Percentiles rank a stretch among this genome's conserved stretches.
Conservation (phyloP, 768 basidiomycete species). For the Strobilomyces echinocephalus region DNA sequence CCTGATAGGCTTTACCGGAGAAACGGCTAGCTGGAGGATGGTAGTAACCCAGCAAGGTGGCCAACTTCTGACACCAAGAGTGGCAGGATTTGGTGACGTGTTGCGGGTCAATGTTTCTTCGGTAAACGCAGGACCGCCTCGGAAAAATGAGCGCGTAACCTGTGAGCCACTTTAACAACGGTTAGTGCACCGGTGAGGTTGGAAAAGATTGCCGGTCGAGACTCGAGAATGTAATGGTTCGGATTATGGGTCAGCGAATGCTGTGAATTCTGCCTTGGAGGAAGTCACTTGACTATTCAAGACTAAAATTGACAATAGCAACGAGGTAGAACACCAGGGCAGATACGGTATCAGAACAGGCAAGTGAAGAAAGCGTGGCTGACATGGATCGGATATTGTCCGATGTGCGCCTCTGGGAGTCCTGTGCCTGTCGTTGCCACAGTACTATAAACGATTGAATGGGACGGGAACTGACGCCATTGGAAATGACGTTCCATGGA, state of each 20-base stretch:
- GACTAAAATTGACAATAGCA: slow-evolving; percentile 23
- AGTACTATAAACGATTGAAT: slow-evolving; percentile 26
- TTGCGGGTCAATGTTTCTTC: not conserved
- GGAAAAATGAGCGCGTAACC: slow-evolving; percentile 20
- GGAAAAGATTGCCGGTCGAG: slow-evolving; percentile 13
- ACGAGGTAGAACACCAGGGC: slow-evolving; percentile 18
- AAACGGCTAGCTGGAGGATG: slow-evolving; percentile 14
- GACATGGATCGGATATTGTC: slow-evolving; percentile 30
- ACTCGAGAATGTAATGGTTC: not conserved
- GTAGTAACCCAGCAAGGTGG: slow-evolving; percentile 10
- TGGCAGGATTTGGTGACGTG: not conserved
- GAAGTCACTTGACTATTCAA: slow-evolving; percentile 8
- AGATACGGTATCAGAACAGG: slow-evolving; percentile 14
- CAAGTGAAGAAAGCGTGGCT: slow-evolving; percentile 17
- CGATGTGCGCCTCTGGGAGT: slow-evolving; percentile 13
- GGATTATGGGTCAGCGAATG: slow-evolving; percentile 12
- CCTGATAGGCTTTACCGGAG: slow-evolving; percentile 35
- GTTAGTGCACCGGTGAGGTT: slow-evolving; percentile 4
- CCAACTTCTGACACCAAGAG: not conserved
- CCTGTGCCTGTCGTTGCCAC: slow-evolving; percentile 23
- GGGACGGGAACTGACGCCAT: slow-evolving; percentile 22
- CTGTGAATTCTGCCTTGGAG: slow-evolving; percentile 9
- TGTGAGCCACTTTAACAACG: slow-evolving; percentile 5
- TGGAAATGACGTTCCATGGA: slow-evolving; percentile 21
- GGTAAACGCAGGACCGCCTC: slow-evolving; percentile 5